Evolutionary conservation across 257 asterid genomes (phyloP), one percentile per base, ranked within the genome.

Genomic region (Ocimum tenuiflorum): DNA sequence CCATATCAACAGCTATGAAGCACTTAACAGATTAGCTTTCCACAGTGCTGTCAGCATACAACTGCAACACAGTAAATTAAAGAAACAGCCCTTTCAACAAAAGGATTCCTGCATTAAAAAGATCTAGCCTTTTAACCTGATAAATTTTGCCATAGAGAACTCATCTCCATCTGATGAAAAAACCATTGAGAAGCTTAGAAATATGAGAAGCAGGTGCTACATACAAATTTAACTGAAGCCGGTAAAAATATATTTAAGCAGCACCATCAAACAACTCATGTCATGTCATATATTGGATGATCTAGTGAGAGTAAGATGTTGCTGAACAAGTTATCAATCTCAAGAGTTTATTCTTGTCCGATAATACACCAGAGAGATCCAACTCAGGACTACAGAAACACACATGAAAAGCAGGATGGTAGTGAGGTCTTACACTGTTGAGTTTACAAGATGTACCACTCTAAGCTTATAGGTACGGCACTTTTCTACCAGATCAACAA

Each of bases 371-470:
- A 31, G 67, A 31, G 67, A 61, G 36, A 35, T 33, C 41, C 36
- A 60, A 23, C 33, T 55, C 1, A 33, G 56, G 38, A 70, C 43
- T 43, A 41, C 23, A 52, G 49, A 46, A 47, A 50, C 8, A 55
- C 45, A 50, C 20, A 20, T 14, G 59, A 61, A 1, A 58, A 38
- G 60, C 66, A 20, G 68, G 12, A 60, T 52, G 41, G 73, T 60
- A 66, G 56, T 41, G 67, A 63, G 79, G 78, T 70, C 99, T 88
- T 85, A 94, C 99, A 96, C 78, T 50, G 99, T 92, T 14, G 97
- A 92, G 81, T 92, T 92, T 57, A 92, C 94, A 70, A 92, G 95
- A 82, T 92, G 97, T 41, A 92, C 97, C 62, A 92, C 97, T 80
- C 97, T 82, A 78, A 87, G 97, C 84, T 90, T 94, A 84, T 81